Evolutionary conservation across 495 filamentous ascomycete species (phyloP).

Genomic region (Aspergillus ellipticus): DNA sequence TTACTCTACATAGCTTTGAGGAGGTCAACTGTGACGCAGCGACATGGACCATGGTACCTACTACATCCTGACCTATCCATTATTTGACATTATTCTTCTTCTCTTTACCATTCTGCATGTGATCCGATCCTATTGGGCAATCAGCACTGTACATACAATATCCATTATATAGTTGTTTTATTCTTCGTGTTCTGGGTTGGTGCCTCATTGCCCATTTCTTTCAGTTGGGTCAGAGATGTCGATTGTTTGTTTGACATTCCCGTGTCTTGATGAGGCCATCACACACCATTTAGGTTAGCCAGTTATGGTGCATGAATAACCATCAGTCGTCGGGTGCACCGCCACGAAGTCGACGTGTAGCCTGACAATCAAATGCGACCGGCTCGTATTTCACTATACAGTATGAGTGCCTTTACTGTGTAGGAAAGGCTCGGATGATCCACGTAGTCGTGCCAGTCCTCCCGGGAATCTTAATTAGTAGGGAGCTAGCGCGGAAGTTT

Average conservation of each 20-base stretch:
- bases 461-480: too few species aligned
- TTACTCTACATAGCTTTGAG: conserved; percentile 70
- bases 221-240: too few species aligned
- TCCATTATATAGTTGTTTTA: background rate
- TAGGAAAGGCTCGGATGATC: conserved; percentile 17
- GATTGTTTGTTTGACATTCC: too few species aligned
- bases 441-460: background rate
- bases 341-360: too few species aligned
- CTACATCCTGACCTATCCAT: conserved; percentile 17
- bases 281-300: too few species aligned
- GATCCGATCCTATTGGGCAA: background rate
- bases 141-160: background rate
- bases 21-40: conserved; percentile 75
- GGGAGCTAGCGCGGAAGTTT: background rate
- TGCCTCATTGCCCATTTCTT: background rate
- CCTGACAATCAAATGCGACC: too few species aligned
- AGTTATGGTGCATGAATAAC: too few species aligned
- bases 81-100: conserved; percentile 10
- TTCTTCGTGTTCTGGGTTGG: background rate
- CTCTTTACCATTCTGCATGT: conserved; percentile 5
- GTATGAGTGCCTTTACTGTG: too few species aligned
- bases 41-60: conserved; percentile 58
- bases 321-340: too few species aligned
- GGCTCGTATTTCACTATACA: too few species aligned
- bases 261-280: too few species aligned